These are phyloP conservation scores for Hyphopichia buzzinii DNA, from an alignment of 1,139 yeast species.

Conservation along the genomic window DNA sequence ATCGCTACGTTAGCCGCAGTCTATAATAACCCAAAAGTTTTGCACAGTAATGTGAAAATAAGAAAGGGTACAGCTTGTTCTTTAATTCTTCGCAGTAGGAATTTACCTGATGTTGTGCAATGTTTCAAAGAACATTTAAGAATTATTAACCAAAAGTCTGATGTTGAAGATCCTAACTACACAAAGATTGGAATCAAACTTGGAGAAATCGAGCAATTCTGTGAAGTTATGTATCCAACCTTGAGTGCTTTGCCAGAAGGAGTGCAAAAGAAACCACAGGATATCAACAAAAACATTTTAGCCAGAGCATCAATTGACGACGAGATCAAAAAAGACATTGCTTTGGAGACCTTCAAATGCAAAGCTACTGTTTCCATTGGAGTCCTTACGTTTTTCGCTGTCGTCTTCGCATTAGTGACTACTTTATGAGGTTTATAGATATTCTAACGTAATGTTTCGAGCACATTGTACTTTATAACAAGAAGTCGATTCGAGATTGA, in stretches of 20 bases:
- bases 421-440: not conserved
- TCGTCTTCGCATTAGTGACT: slow-evolving; percentile 1
- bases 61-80: slow-evolving; percentile 88
- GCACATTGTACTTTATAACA: no score
- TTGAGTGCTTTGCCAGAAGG: slow-evolving; percentile 30
- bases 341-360: slow-evolving; percentile 26
- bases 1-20: slow-evolving; percentile 88
- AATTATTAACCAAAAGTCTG: slow-evolving; percentile 73
- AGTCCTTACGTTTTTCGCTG: slow-evolving; percentile 6
- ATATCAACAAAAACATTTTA: slow-evolving; percentile 23
- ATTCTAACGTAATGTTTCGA: no score
- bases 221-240: slow-evolving; percentile 70
- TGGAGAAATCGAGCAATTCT: slow-evolving; percentile 83
- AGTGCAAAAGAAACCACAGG: slow-evolving; percentile 18
- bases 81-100: slow-evolving; percentile 70
- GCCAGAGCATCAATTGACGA: slow-evolving; percentile 32
- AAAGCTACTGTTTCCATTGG: slow-evolving; percentile 15
- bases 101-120: slow-evolving; percentile 70
- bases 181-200: slow-evolving; percentile 79
- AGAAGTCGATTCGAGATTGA: no score
- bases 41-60: slow-evolving; percentile 75
- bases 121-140: slow-evolving; percentile 75
- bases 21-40: slow-evolving; percentile 75
- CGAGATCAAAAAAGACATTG: slow-evolving; percentile 24
- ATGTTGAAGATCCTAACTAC: slow-evolving; percentile 84